Percentiles rank a stretch among this genome's conserved stretches.
Evolutionary conservation across 2,329 filamentous ascomycete species (phyloP).

Genomic region (Elsinoe ampelina): DNA sequence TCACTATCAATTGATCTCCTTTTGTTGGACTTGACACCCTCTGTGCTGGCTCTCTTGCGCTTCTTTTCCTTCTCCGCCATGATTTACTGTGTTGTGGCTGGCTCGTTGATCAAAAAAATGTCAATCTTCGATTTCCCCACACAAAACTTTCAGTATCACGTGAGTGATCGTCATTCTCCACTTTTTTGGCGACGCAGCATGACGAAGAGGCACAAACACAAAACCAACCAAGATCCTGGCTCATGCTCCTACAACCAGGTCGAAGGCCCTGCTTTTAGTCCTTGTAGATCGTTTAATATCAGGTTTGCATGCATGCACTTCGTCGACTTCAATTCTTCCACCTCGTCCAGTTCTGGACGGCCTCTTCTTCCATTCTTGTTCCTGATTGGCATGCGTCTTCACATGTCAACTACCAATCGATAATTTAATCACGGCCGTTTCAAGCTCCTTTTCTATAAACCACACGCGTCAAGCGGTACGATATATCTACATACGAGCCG

Average conservation of each 20-base stretch:
- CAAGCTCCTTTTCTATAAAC: neutral
- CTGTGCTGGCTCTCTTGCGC: conserved; percentile 41
- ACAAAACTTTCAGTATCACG: too few species aligned
- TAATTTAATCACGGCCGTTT: conserved; percentile 8
- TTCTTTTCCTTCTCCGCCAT: conserved; percentile 37
- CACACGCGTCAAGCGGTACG: neutral
- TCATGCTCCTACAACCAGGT: neutral
- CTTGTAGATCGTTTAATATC: conserved; percentile 7
- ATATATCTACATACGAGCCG: neutral
- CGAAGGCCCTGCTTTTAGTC: neutral
- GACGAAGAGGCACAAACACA: neutral
- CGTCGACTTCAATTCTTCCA: neutral
- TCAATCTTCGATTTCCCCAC: too few species aligned
- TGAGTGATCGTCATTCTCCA: neutral
- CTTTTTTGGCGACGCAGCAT: conserved; percentile 5
- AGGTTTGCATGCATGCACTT: neutral
- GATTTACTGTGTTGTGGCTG: conserved; percentile 18
- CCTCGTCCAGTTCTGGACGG: neutral
- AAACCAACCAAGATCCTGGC: neutral
- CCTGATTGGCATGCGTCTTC: neutral
- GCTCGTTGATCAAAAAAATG: too few species aligned
- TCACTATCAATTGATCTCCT: conserved; percentile 22
- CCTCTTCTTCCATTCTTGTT: neutral
- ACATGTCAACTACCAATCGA: conserved; percentile 7
- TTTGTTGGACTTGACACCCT: conserved; percentile 35